These are phyloP conservation scores for Penicillium glabrum DNA, from an alignment of 2,329 filamentous ascomycete genomes.

Conservation along the genomic window DNA sequence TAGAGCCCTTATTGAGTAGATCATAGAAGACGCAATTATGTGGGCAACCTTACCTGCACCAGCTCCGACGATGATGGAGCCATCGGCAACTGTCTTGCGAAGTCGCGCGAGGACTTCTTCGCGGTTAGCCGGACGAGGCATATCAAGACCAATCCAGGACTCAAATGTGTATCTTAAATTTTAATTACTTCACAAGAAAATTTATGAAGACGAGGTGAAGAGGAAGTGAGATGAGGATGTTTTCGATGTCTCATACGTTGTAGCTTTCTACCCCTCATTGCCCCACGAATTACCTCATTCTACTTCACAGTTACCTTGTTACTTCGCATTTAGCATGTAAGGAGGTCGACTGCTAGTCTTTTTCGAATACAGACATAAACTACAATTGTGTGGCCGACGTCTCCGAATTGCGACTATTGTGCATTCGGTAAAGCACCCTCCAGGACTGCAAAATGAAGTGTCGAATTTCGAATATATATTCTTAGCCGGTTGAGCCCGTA, in stretches of 20 bases:
- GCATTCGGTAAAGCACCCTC: no score
- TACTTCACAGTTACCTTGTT: background rate
- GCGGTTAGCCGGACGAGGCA: constrained; percentile 47
- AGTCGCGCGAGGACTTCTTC: constrained; percentile 58
- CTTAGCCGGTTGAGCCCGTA: no score
- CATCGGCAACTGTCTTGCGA: constrained; percentile 54
- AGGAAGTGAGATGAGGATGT: no score
- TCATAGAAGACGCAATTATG: background rate
- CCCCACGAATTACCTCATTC: constrained; percentile 17
- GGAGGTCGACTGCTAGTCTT: no score
- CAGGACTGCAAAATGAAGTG: no score
- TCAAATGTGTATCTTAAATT: background rate
- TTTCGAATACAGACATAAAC: no score
- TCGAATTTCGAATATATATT: no score
- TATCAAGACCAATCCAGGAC: background rate
- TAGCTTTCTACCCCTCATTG: constrained; percentile 3
- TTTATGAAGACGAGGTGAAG: background rate
- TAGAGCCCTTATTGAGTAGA: background rate
- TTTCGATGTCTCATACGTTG: background rate
- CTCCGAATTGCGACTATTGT: no score
- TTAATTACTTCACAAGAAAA: background rate
- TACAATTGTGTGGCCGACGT: no score
- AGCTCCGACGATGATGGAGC: constrained; percentile 64
- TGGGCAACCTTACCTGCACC: constrained; percentile 52
- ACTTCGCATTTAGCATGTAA: no score